Conservation (phyloP, 2,329 filamentous ascomycete genomes). For the Diaporthe nobilis region DNA sequence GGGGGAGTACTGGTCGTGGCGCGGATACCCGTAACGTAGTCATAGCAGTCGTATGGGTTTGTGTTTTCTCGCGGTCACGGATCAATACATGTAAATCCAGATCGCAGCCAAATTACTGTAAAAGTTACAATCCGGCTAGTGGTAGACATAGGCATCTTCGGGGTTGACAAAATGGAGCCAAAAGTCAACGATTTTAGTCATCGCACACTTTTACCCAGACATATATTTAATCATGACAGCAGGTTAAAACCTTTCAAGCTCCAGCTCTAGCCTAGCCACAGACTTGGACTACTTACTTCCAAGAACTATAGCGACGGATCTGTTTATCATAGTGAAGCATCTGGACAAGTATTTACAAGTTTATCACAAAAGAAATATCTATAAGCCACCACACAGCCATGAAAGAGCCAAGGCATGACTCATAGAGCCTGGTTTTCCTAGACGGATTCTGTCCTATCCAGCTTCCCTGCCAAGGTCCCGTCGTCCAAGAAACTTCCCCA, state of each 20-base stretch:
- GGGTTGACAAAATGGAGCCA: neutral
- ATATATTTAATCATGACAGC: too few relatives aligned
- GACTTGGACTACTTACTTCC: too few relatives aligned
- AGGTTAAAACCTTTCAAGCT: too few relatives aligned
- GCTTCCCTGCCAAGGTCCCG: conserved; percentile 1
- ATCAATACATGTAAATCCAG: neutral
- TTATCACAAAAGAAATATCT: too few relatives aligned
- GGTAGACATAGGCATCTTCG: neutral
- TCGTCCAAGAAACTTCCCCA: conserved; percentile 32
- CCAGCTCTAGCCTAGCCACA: too few relatives aligned
- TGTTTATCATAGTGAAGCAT: too few relatives aligned
- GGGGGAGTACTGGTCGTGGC: too few relatives aligned
- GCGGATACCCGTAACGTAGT: neutral
- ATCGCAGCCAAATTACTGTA: neutral
- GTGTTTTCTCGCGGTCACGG: neutral
- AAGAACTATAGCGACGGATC: too few relatives aligned
- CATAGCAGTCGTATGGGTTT: neutral
- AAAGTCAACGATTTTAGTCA: neutral
- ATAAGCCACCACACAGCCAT: neutral
- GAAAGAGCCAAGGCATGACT: neutral
- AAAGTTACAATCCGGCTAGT: neutral
- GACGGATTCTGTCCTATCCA: conserved; percentile 10
- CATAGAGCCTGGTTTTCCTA: neutral
- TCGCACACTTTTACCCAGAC: neutral
- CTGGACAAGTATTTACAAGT: too few relatives aligned